These are phyloP conservation scores for Diaporthe caulivora DNA, from an alignment of 2,329 filamentous ascomycete genomes.

Conservation along the genomic window DNA sequence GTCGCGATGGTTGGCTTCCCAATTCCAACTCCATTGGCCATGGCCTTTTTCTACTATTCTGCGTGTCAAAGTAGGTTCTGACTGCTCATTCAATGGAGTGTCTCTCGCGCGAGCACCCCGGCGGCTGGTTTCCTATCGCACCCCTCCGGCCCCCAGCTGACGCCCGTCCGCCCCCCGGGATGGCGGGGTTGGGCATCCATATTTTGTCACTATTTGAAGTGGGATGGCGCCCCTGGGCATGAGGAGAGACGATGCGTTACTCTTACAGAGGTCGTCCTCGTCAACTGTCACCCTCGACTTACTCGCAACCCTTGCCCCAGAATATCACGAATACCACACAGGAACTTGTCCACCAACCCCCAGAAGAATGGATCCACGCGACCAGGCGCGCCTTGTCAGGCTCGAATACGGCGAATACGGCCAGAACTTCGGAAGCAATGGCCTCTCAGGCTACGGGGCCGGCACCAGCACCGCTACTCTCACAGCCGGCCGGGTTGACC, in stretches of 20 bases:
- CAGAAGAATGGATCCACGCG: neutral
- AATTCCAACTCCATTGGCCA: neutral
- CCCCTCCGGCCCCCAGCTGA: neutral
- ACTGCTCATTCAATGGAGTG: neutral
- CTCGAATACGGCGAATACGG: neutral
- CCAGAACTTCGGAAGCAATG: neutral
- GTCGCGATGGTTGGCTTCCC: neutral
- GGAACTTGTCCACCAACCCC: neutral
- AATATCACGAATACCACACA: too few species aligned
- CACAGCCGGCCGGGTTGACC: neutral
- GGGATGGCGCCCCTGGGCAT: neutral
- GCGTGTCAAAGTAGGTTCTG: neutral
- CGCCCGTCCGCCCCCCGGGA: neutral
- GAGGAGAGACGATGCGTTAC: neutral
- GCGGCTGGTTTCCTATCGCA: neutral
- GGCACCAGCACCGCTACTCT: neutral
- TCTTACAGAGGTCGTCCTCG: neutral
- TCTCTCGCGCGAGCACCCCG: neutral
- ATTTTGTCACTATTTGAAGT: constrained; percentile 14
- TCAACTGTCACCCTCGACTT: too few species aligned
- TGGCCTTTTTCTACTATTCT: constrained; percentile 3
- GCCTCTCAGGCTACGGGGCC: neutral
- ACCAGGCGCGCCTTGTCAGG: constrained; percentile 1
- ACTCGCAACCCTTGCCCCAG: too few species aligned
- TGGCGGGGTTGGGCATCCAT: constrained; percentile 9